A percentile compares a stretch with the other conserved stretches of the same genome.
Evolutionary conservation across 148 eudicot species (phyloP).

Genomic region (Camellia sinensis): DNA sequence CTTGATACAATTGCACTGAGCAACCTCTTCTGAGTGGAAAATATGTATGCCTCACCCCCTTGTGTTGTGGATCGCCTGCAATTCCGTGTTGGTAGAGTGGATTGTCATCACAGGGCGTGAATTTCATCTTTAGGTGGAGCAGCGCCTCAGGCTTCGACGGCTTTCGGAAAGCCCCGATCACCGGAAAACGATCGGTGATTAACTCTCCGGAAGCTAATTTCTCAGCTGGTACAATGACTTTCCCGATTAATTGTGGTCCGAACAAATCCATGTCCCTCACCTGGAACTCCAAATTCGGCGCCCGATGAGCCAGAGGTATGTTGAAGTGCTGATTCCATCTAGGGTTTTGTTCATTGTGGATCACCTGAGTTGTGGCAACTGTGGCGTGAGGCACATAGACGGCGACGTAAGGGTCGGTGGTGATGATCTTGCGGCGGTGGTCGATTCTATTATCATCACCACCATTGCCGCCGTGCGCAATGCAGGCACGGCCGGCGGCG

Average conservation of each 20-base stretch:
- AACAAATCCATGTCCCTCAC: constrained; percentile 78
- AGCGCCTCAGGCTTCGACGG: constrained; percentile 52
- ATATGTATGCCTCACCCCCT: constrained; percentile 37
- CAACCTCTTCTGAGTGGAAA: constrained; percentile 68
- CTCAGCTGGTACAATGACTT: constrained; percentile 39
- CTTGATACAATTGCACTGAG: constrained; percentile 64
- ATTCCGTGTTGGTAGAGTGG: constrained; percentile 36
- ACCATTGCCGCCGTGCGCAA: constrained; percentile 8
- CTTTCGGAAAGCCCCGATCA: constrained; percentile 37
- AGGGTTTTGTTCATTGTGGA: constrained; percentile 67
- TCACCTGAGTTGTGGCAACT: constrained; percentile 72
- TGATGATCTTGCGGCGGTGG: constrained; percentile 59
- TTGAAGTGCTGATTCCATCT: constrained; percentile 55
- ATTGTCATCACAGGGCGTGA: constrained; percentile 44
- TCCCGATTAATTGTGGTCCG: constrained; percentile 71
- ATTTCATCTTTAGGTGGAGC: constrained; percentile 39
- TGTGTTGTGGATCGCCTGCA: constrained; percentile 35
- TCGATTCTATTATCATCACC: constrained; percentile 17
- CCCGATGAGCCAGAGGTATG: constrained; percentile 64
- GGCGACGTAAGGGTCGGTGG: constrained; percentile 87
- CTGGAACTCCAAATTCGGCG: constrained; percentile 52
- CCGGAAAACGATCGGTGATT: constrained; percentile 48
- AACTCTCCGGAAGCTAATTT: constrained; percentile 39
- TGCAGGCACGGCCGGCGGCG: constrained; percentile 33
- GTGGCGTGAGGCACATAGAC: constrained; percentile 67